Conservation (phyloP, 108 stramenopile species). For the Skeletonema grethae region DNA sequence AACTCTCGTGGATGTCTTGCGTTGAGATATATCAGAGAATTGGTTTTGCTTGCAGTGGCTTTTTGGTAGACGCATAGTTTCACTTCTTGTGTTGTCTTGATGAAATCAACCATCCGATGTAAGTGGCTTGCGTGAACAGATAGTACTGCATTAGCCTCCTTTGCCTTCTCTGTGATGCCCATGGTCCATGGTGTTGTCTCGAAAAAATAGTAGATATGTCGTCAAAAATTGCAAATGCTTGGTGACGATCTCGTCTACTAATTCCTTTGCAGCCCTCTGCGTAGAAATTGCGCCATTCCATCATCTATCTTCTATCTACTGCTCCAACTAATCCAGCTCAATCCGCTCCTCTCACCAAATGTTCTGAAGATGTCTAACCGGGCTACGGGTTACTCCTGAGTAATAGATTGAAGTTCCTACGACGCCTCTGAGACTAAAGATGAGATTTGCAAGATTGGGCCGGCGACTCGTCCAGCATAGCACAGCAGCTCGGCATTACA, state of each 20-base stretch:
- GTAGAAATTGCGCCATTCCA: too few species aligned
- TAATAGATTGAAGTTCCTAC: too few species aligned
- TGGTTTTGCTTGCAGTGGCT: conserved; percentile 24
- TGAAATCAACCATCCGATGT: conserved; percentile 38
- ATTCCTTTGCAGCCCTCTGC: too few species aligned
- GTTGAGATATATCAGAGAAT: conserved; percentile 27
- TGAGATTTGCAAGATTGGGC: not conserved
- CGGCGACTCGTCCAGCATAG: not conserved
- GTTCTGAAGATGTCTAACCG: too few species aligned
- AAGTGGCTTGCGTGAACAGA: conserved; percentile 56
- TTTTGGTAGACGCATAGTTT: not conserved
- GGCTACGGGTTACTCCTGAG: too few species aligned
- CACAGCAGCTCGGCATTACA: not conserved
- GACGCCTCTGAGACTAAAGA: too few species aligned
- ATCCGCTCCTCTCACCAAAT: too few species aligned
- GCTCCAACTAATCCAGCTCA: too few species aligned
- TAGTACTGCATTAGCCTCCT: conserved; percentile 42
- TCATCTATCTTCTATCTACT: too few species aligned
- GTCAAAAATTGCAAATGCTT: too few species aligned
- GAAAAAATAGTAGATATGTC: too few species aligned
- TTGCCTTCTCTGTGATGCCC: not conserved
- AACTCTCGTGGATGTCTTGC: conserved; percentile 5
- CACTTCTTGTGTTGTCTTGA: conserved; percentile 9
- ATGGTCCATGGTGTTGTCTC: not conserved
- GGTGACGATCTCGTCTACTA: too few species aligned